Evolutionary conservation across 176 grass and related monocot species (phyloP).

Genomic region (Carex littledalei): DNA sequence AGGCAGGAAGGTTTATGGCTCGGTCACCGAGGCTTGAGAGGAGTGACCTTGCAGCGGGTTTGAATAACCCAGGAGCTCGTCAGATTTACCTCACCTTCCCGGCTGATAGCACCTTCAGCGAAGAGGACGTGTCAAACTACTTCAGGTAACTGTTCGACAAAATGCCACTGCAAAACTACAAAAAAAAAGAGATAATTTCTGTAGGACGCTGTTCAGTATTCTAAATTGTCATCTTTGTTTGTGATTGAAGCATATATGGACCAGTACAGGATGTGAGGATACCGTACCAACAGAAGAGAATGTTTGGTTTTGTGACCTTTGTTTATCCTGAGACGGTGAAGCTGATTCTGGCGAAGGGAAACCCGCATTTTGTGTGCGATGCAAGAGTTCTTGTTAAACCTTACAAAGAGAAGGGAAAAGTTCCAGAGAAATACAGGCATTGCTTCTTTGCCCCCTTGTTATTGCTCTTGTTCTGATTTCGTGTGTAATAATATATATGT

Average conservation of each 20-base stretch:
- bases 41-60: constrained; percentile 30
- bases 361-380: constrained; percentile 80
- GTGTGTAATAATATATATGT: constrained; percentile 27
- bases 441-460: background rate
- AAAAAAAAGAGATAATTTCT: background rate
- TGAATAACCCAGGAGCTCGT: constrained; percentile 38
- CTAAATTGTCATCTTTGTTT: constrained; percentile 7
- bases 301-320: constrained; percentile 99
- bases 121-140: constrained; percentile 81
- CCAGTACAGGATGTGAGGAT: constrained; percentile 93
- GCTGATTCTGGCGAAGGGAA: constrained; percentile 57
- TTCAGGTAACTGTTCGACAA: constrained; percentile 57
- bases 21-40: constrained; percentile 51
- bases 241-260: constrained; percentile 61
- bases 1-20: constrained; percentile 42
- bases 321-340: constrained; percentile 60
- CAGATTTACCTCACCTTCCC: constrained; percentile 95
- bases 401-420: constrained; percentile 93
- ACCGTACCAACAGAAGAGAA: constrained; percentile 88
- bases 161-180: background rate
- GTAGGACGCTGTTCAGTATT: background rate
- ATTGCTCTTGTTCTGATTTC: background rate
- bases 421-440: constrained; percentile 74
- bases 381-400: constrained; percentile 89
- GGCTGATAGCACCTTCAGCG: constrained; percentile 70